Evolutionary conservation across 345 rosid genomes (phyloP).

Genomic region (Brassica napus): DNA sequence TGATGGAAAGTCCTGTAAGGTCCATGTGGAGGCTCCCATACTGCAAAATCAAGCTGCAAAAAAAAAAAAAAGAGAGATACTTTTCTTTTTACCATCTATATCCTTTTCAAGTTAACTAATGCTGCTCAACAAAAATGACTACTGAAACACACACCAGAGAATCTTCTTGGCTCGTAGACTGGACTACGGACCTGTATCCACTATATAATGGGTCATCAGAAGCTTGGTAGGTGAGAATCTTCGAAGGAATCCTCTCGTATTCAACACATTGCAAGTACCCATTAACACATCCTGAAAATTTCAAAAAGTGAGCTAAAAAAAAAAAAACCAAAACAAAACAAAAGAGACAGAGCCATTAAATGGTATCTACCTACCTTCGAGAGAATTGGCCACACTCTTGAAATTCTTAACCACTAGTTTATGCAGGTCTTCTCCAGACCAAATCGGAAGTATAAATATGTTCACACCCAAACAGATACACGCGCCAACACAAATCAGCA

Average conservation of each 20-base stretch:
- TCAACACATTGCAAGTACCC: constrained; percentile 74
- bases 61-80: background rate
- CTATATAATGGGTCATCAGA: constrained; percentile 77
- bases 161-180: constrained; percentile 83
- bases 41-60: constrained; percentile 18
- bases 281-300: constrained; percentile 64
- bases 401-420: constrained; percentile 85
- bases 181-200: constrained; percentile 82
- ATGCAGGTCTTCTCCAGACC: constrained; percentile 94
- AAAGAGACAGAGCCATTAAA: background rate
- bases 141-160: constrained; percentile 51
- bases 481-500: constrained; percentile 49
- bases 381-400: constrained; percentile 72
- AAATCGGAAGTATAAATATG: constrained; percentile 69
- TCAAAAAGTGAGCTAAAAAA: background rate
- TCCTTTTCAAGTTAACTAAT: background rate
- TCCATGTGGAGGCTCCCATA: background rate
- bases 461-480: constrained; percentile 60
- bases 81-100: background rate
- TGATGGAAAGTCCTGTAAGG: background rate
- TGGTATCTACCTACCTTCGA: constrained; percentile 56
- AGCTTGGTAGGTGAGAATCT: constrained; percentile 82
- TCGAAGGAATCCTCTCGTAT: constrained; percentile 83
- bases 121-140: background rate
- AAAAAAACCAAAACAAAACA: background rate